Base-by-base conservation (phyloP, 371 early-diverging fungal genomes). In the Mycotypha africana region DNA sequence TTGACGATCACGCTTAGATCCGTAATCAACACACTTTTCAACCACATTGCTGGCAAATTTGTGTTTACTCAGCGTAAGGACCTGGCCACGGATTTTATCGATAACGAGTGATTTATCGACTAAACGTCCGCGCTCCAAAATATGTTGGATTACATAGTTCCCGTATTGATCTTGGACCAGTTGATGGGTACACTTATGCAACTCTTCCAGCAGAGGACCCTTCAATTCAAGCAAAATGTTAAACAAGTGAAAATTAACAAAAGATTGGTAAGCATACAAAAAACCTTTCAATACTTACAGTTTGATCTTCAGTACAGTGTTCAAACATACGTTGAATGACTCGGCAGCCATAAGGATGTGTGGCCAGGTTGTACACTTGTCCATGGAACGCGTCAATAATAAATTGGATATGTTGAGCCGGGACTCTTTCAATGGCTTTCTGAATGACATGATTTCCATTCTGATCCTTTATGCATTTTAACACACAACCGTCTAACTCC, bases 391-490 rank as follows among this genome's bases (percentile, higher is more conserved):
- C 89, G 52, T 93, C 89, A 52, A 99, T 93, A 52, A 99, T 90
- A 58, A 98, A 98, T 58, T 88, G 84, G 51, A 94, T 91, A 58
- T 93, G 88, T 52, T 89, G 85, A 10, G 93, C 85, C 32, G 91
- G 89, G 9, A 97, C 91, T n/a, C 94, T 84, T 63, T 99, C 99
- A 49, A 99, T 96, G 17, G 96, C 97, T 53, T 99, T 99, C 70
- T 99, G 99, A 49, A 99, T 93, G 14, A 99, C 99, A 57, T 99
- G 99, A 69, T 99, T 99, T 37, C 99, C 99, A 65, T 99, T 99
- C 68, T 99, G 99, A 72, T 99, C 99, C 68, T 96, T 97, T 51
- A 99, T 96, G 45, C 99, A 94, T 60, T 93, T 93, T 26, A 98
- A 74, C 1, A 99, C 91, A 63, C 93, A 82, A 1, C 93, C 96